Evolutionary conservation across 176 grass and related monocot species (phyloP), one percentile per base, ranked within the genome.

Genomic region (Eleusine coracana): DNA sequence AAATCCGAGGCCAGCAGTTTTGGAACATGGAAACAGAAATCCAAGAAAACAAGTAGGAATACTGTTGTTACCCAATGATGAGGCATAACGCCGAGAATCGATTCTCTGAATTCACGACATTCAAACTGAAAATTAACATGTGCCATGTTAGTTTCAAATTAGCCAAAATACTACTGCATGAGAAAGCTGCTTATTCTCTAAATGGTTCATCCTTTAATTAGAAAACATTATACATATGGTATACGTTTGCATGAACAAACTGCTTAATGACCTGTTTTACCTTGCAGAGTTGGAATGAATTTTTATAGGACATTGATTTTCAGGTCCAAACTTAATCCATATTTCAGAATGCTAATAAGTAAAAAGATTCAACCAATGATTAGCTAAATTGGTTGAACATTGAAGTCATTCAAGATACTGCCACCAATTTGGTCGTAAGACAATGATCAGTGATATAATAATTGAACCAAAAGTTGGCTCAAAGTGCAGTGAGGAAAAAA

Each of bases 61-160:
- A 49, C 2, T 80, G 36, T 45, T 90, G 64, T 72, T 91, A 95
- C 96, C 96, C 96, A 98, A 68, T 87, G 87, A 88, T 98, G 96
- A 92, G 96, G 96, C 96, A 98, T 95, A 38, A 89, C 85, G 5
- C 90, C 86, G 76, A 98, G 96, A 81, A 98, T 85, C 59, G 96
- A 95, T 88, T 98, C 93, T 84, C 96, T 95, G 80, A 98, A 98
- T 82, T 98, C 89, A 84, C 92, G 88, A 67, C 96, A 98, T 87
- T 98, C 96, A 77, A 88, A 92, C 96, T 98, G 96, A 52, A 86
- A 86, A 79, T 52, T 36, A 38, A 81, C 50, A 88, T 72, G 60
- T 36, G 10, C 11, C 7, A 77, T 0, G 20, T 86, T 77, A 89
- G 78, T 28, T 72, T 89, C 28, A 6, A 23, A 7, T 48, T 37